Evolutionary conservation across 2,329 filamentous ascomycete genomes (phyloP).

Genomic region (Shiraia bambusicola): DNA sequence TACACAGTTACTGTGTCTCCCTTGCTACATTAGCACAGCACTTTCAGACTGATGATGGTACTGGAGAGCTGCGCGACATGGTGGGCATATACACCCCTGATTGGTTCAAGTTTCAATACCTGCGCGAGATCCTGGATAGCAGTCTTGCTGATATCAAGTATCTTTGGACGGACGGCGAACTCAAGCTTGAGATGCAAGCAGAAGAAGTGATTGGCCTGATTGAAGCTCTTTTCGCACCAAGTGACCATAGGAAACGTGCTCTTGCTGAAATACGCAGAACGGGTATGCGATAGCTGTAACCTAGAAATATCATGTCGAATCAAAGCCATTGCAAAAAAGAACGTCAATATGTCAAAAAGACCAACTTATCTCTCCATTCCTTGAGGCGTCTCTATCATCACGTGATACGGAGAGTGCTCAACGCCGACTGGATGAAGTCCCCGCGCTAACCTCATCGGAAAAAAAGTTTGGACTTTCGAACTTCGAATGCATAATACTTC

Average conservation of each 20-base stretch:
- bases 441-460: conserved; percentile 33
- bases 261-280: conserved; percentile 56
- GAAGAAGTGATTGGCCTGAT: conserved; percentile 66
- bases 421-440: conserved; percentile 23
- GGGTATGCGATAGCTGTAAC: conserved; percentile 18
- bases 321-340: not conserved
- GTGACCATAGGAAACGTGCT: conserved; percentile 58
- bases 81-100: conserved; percentile 62
- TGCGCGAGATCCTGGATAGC: conserved; percentile 63
- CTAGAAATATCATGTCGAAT: not conserved
- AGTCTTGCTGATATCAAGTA: conserved; percentile 66
- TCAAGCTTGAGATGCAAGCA: conserved; percentile 61
- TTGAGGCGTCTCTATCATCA: not conserved
- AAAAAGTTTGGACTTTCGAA: conserved; percentile 29
- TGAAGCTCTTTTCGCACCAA: conserved; percentile 65
- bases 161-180: conserved; percentile 64
- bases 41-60: conserved; percentile 53
- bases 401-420: conserved; percentile 18
- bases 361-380: not conserved
- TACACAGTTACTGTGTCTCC: conserved; percentile 59
- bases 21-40: conserved; percentile 59
- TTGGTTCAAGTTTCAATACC: conserved; percentile 67
- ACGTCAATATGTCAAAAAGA: no score
- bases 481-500: conserved; percentile 28
- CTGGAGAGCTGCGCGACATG: conserved; percentile 51